Evolutionary conservation across 139 green algal species (phyloP).

Genomic region (Trebouxia sp.): DNA sequence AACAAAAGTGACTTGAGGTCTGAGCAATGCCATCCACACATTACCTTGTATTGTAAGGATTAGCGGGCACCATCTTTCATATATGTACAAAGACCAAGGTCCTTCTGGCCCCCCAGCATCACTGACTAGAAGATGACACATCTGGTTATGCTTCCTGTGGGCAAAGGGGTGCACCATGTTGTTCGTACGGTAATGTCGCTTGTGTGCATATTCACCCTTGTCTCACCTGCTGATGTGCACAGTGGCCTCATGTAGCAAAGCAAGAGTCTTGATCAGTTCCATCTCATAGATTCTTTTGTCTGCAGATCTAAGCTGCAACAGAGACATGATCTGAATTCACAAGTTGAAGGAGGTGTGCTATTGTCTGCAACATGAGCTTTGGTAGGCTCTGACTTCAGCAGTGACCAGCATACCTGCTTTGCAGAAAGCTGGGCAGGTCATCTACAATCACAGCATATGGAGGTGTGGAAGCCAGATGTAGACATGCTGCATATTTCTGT

Average conservation of each 20-base stretch:
- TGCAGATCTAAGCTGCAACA: not conserved
- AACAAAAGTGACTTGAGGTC: too few relatives aligned
- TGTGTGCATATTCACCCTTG: too few relatives aligned
- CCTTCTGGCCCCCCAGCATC: conserved; percentile 1
- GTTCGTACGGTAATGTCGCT: too few relatives aligned
- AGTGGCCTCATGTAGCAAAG: conserved; percentile 9
- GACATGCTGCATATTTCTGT: conserved; percentile 32
- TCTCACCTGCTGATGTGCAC: too few relatives aligned
- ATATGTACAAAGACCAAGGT: conserved; percentile 14
- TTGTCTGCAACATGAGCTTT: not conserved
- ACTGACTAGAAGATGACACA: too few relatives aligned
- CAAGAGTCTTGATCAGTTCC: conserved; percentile 5
- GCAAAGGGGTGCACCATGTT: too few relatives aligned
- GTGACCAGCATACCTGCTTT: not conserved
- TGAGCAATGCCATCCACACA: too few relatives aligned
- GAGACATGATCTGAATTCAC: not conserved
- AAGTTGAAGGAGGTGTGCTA: not conserved
- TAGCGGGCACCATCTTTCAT: conserved; percentile 21
- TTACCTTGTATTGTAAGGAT: conserved; percentile 15
- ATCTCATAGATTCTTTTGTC: not conserved
- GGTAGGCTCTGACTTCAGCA: not conserved
- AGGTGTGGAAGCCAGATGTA: conserved; percentile 8
- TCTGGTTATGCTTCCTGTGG: not conserved
- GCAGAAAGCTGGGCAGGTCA: not conserved
- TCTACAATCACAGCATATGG: conserved; percentile 24